Evolutionary conservation across 2,329 filamentous ascomycete species (phyloP).

Genomic region (Mariannaea sp.): DNA sequence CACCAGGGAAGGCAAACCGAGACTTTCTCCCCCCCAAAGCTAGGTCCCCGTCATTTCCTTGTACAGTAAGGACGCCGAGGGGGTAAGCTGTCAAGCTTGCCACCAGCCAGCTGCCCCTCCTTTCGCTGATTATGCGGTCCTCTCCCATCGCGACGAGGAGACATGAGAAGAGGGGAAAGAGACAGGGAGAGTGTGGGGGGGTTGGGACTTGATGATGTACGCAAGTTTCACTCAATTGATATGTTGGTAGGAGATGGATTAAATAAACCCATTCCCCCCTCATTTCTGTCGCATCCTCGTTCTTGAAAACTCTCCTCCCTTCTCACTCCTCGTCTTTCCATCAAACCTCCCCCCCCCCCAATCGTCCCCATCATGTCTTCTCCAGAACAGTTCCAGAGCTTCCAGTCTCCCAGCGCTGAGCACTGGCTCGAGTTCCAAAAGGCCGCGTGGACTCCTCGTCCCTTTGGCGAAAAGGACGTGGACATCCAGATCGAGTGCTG

Average conservation of each 20-base stretch:
- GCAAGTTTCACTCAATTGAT: no score
- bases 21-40: constrained; percentile 19
- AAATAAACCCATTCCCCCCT: constrained; percentile 8
- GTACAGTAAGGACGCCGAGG: not conserved
- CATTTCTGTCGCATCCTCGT: not conserved
- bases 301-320: not conserved
- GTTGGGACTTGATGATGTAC: not conserved
- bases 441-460: constrained; percentile 80
- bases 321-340: not conserved
- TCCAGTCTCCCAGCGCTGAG: constrained; percentile 60
- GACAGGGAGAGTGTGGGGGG: not conserved
- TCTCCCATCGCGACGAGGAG: not conserved
- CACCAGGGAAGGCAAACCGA: not conserved
- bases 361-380: constrained; percentile 54
- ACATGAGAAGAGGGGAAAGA: not conserved
- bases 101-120: not conserved
- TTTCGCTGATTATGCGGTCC: not conserved
- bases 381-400: constrained; percentile 64
- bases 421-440: constrained; percentile 67
- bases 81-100: not conserved
- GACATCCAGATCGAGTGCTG: constrained; percentile 86
- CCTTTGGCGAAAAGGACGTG: constrained; percentile 84
- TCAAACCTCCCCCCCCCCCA: not conserved
- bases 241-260: not conserved
- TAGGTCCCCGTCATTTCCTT: not conserved